Percentiles rank a stretch among this genome's conserved stretches.
These are phyloP conservation scores for Stephanodiscus triporus DNA, from an alignment of 108 stramenopile species.

Conservation along the genomic window DNA sequence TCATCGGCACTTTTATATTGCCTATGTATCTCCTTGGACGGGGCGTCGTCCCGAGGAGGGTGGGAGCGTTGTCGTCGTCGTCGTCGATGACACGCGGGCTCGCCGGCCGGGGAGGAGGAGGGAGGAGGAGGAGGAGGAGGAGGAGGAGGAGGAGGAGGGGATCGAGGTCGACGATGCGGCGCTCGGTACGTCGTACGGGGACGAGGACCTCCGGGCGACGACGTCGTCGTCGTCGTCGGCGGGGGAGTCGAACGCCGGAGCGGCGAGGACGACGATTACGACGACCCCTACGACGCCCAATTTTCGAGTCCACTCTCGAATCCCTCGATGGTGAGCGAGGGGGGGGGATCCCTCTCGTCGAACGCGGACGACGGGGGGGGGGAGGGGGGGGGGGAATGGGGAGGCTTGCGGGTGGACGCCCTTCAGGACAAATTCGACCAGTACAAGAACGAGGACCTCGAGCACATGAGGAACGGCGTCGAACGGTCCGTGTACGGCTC, in stretches of 20 bases:
- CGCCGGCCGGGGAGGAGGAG: no score
- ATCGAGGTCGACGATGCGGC: background rate
- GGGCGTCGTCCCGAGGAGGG: no score
- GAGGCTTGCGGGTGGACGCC: slow-evolving; percentile 14
- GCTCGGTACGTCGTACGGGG: background rate
- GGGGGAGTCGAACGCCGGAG: background rate
- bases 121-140: background rate
- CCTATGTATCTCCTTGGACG: no score
- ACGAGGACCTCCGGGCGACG: background rate
- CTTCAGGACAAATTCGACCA: slow-evolving; percentile 85
- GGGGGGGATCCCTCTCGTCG: slow-evolving; percentile 48
- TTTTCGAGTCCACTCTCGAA: slow-evolving; percentile 50
- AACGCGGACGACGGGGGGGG: slow-evolving; percentile 59
- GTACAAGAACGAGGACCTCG: slow-evolving; percentile 78
- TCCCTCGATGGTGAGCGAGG: slow-evolving; percentile 53
- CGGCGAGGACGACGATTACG: background rate
- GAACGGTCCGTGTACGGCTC: slow-evolving; percentile 59
- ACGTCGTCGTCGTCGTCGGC: background rate
- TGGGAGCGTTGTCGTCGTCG: no score
- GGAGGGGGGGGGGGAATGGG: background rate
- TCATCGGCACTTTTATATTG: no score
- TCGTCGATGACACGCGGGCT: no score
- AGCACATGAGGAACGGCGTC: slow-evolving; percentile 68
- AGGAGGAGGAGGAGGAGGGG: background rate
- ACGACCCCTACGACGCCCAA: background rate